phyloP scores from a whole-genome alignment of 176 grass and related monocot species.

The Alopecurus myosuroides region DNA sequence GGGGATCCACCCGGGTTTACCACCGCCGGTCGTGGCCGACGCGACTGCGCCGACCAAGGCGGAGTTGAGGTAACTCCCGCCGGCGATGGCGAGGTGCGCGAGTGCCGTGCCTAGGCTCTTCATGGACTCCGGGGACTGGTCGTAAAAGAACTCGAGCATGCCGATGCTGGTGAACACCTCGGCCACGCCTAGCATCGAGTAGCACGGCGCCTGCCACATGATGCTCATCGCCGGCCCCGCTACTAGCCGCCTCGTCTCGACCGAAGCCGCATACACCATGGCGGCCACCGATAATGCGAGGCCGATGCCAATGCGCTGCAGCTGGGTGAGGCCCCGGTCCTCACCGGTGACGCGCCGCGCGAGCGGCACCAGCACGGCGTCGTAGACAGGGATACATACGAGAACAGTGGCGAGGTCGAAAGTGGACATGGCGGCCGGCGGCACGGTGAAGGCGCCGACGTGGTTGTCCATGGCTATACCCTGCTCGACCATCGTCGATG shows the following conservation, averaged over 20 bases:
- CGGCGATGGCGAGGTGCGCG: not conserved
- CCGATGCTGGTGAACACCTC: conserved; percentile 27
- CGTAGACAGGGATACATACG: conserved; percentile 15
- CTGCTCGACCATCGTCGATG: conserved; percentile 36
- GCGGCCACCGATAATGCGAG: conserved; percentile 1
- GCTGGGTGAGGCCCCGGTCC: conserved; percentile 17
- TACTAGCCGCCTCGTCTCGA: conserved; percentile 23
- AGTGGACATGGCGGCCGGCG: conserved; percentile 17
- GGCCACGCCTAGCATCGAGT: conserved; percentile 3
- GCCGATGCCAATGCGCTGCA: conserved; percentile 26
- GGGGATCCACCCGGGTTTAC: conserved; percentile 14
- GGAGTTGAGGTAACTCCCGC: conserved; percentile 32
- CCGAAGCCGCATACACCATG: conserved; percentile 11
- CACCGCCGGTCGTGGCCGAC: no score
- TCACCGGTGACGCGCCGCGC: conserved; percentile 26
- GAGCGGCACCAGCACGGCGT: conserved; percentile 24
- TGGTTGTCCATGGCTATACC: conserved; percentile 19
- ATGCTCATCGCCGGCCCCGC: not conserved
- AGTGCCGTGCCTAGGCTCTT: conserved; percentile 24
- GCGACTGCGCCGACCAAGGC: not conserved
- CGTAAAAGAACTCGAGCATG: conserved; percentile 33
- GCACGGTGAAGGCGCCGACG: conserved; percentile 19
- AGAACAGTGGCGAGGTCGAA: conserved; percentile 20
- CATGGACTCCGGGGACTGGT: conserved; percentile 29
- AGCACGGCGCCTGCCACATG: not conserved